A percentile compares a stretch with the other conserved stretches of the same genome.
These are phyloP conservation scores for Rhodotorula glutinis DNA, from an alignment of 1,284 basidiomycete genomes.

Conservation along the genomic window DNA sequence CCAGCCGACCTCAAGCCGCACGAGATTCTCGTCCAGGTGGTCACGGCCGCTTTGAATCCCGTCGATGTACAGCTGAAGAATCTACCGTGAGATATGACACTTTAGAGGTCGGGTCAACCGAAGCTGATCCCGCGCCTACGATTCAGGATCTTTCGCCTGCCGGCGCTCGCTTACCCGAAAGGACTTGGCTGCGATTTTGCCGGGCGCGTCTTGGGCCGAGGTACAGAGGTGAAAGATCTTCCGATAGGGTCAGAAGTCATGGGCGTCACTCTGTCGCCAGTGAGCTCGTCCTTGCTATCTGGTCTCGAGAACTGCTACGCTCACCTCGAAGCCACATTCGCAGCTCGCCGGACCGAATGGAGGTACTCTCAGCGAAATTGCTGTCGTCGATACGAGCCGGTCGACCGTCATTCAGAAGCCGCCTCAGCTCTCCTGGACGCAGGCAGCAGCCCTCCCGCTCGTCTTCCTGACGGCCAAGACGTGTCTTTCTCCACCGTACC, in stretches of 20 bases:
- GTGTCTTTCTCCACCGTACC: constrained; percentile 51
- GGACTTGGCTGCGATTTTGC: constrained; percentile 54
- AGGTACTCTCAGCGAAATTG: constrained; percentile 47
- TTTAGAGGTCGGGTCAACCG: too few relatives aligned
- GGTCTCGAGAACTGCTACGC: too few relatives aligned
- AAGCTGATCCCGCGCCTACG: constrained; percentile 51
- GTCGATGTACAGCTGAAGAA: constrained; percentile 53
- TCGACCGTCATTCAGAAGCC: constrained; percentile 54
- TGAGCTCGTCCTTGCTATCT: background rate
- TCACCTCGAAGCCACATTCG: too few relatives aligned
- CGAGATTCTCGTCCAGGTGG: constrained; percentile 68
- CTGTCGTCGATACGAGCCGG: constrained; percentile 33
- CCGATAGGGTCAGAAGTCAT: constrained; percentile 60
- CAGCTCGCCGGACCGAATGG: constrained; percentile 19
- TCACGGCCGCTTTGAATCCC: constrained; percentile 74
- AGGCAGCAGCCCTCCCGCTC: constrained; percentile 61
- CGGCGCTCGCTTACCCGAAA: constrained; percentile 46
- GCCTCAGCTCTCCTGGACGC: constrained; percentile 52
- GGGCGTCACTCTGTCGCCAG: constrained; percentile 48
- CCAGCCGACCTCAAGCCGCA: constrained; percentile 15
- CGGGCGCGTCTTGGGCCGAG: constrained; percentile 55
- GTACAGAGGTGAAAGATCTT: constrained; percentile 55
- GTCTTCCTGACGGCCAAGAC: constrained; percentile 60
- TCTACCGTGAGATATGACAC: constrained; percentile 4
- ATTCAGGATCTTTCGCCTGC: constrained; percentile 58